Conservation (phyloP, 305 asterid genomes). For the Euphrasia arctica region DNA sequence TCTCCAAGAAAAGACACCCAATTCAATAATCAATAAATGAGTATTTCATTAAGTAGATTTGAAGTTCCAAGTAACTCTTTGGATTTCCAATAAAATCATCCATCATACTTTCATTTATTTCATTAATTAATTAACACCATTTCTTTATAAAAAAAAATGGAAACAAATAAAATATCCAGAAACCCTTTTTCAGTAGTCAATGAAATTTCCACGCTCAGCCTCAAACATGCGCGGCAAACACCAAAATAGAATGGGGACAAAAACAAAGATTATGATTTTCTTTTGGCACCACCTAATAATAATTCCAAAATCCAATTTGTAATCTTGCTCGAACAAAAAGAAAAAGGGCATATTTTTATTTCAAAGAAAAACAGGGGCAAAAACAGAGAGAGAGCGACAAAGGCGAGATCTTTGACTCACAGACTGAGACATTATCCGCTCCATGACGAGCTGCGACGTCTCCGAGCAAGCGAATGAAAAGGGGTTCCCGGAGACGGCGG, state of each 20-base stretch:
- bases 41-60: slow-evolving; percentile 24
- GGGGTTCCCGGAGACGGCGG: slow-evolving; percentile 47
- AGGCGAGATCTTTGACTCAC: slow-evolving; percentile 44
- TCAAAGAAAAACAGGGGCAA: background rate
- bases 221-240: slow-evolving; percentile 20
- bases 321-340: background rate
- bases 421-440: slow-evolving; percentile 94
- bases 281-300: background rate
- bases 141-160: too few relatives aligned
- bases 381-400: background rate
- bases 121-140: too few relatives aligned
- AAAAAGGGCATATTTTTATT: background rate
- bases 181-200: background rate
- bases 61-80: slow-evolving; percentile 37
- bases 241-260: background rate
- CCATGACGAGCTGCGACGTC: slow-evolving; percentile 90
- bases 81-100: slow-evolving; percentile 38
- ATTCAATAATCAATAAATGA: slow-evolving; percentile 30
- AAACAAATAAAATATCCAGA: background rate
- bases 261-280: too few relatives aligned
- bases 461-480: slow-evolving; percentile 83
- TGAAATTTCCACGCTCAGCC: background rate
- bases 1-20: background rate
- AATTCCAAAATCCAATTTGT: slow-evolving; percentile 18
- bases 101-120: too few relatives aligned